Percentiles rank a stretch among this genome's conserved stretches.
phyloP scores from a whole-genome alignment of 2,329 filamentous ascomycete species.

The Niveomyces coronatus region DNA sequence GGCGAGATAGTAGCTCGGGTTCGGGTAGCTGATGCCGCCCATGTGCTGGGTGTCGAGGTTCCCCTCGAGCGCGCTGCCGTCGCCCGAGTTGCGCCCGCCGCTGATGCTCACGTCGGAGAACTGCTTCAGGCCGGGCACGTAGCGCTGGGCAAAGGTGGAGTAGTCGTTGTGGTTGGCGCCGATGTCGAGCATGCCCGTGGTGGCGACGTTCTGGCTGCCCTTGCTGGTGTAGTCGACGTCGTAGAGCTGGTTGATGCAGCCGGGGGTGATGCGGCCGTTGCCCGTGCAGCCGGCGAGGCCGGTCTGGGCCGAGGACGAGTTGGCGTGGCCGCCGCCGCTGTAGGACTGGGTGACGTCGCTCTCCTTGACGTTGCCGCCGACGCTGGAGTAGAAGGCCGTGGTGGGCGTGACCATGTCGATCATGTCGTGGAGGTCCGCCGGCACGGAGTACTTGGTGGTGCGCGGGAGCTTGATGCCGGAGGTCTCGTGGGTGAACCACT shows the following conservation, averaged over 20 bases:
- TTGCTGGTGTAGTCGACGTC: conserved; percentile 10
- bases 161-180: conserved; percentile 9
- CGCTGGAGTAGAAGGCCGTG: conserved; percentile 9
- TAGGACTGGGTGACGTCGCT: neutral
- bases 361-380: neutral
- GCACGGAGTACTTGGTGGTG: conserved; percentile 12
- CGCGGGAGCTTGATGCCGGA: conserved; percentile 1
- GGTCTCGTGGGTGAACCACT: neutral
- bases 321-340: too few species aligned
- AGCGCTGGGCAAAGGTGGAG: neutral
- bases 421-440: conserved; percentile 9
- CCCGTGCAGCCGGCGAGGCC: neutral
- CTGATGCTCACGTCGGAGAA: conserved; percentile 7
- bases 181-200: conserved; percentile 6
- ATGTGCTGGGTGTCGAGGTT: conserved; percentile 12
- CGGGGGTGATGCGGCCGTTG: conserved; percentile 3
- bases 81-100: neutral
- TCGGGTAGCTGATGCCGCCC: conserved; percentile 7
- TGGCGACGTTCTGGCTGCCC: conserved; percentile 5
- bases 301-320: too few species aligned
- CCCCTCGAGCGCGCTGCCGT: conserved; percentile 7
- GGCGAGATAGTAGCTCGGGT: conserved; percentile 8
- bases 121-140: neutral
- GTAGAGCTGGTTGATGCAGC: conserved; percentile 10
- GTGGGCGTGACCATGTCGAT: conserved; percentile 12